Base-by-base conservation (phyloP, 2,329 filamentous ascomycete species). In the Xylaria polymorpha region DNA sequence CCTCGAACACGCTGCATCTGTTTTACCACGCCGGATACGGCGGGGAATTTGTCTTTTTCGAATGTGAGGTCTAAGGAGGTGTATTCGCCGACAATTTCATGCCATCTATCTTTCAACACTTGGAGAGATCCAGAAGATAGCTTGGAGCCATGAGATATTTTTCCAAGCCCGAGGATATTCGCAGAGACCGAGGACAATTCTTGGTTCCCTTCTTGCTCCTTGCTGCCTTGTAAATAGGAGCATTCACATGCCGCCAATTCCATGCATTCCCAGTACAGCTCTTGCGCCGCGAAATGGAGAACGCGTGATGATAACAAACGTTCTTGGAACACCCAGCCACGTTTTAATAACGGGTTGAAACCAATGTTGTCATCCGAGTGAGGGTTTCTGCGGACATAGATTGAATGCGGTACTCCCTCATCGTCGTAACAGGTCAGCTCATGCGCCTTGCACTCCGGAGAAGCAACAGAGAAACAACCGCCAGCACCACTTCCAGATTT, bases 261-360 rank as follows among this genome's bases (percentile, higher is more conserved):
- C 18, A 46, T 62, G 41, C 71, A 72, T 15, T 71, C 71, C 64
- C 61, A 72, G 8, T 66, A 60, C 20, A 72, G 25, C 59, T 71
- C 66, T 39, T 71, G 48, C 2, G 32, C 46, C 14, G 61, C 59
- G n/a, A 63, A 71, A 10, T 71, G 71, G 12, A 69, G 56, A 50
- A 69, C 61, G 10, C 68, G 68, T 1, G 61, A 68, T 9, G 71
- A 68, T 1, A 71, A 35, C 8, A 71, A 41, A 0, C 71, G 61
- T 29, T 70, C 67, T 46, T 72, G 70, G 10, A 68, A 66, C 2
- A 66, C 65, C 62, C 65, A 70, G 3, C 59, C 70, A 4, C 67
- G 65, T 12, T 48, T 68, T 15, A 68, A 32, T 2, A 68, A 62
- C 8, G 65, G 65, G 15, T 48, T 14, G 20, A 66, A 22, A 18